Base-by-base conservation (phyloP, 2,329 filamentous ascomycete species). In the Alternaria triticimaculans region DNA sequence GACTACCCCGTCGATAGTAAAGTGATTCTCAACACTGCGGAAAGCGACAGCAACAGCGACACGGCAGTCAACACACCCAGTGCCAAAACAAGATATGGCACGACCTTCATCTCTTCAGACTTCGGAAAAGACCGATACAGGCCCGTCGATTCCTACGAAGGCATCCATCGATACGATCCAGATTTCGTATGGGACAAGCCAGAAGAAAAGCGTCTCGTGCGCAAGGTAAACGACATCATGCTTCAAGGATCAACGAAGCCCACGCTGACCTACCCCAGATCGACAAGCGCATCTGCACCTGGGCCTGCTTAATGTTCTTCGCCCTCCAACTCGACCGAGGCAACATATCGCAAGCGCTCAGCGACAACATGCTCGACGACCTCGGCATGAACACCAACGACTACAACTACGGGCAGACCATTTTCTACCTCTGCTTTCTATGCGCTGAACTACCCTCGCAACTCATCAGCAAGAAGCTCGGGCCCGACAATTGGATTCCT, bases 351-450 rank as follows among this genome's bases (percentile, higher is more conserved):
- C 78, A 80, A 58, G 78, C 78, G 2, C 61, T 80, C 3, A 76
- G 72, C 14, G 78, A 79, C 66, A 80, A 80, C 56, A 54, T 80
- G 45, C 69, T 80, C 5, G 48, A 60, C 3, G 78, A 80, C 55
- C 68, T 80, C 9, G 43, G 60, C 9, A 66, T 80, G 56, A 77
- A 73, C 53, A 80, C 78, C 49, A 80, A 79, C 58, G 77, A 80
- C 63, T 80, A 78, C 70, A 80, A 80, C 60, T 77, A 76, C 45
- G 78, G 78, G 9, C 76, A 82, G 54, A 82, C 80, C 0, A 82
- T 92, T 10, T 96, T 96, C 83, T 95, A 92, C 80, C 86, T 88
- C 23, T 93, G 92, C 80, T 97, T 97, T 82, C 92, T 97, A 6
- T 72, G 65, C 28, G 82, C 83, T 2, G 83, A 84, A 54, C 73